phyloP scores from a whole-genome alignment of 2,329 filamentous ascomycete genomes.

The Byssochlamys sp. region DNA sequence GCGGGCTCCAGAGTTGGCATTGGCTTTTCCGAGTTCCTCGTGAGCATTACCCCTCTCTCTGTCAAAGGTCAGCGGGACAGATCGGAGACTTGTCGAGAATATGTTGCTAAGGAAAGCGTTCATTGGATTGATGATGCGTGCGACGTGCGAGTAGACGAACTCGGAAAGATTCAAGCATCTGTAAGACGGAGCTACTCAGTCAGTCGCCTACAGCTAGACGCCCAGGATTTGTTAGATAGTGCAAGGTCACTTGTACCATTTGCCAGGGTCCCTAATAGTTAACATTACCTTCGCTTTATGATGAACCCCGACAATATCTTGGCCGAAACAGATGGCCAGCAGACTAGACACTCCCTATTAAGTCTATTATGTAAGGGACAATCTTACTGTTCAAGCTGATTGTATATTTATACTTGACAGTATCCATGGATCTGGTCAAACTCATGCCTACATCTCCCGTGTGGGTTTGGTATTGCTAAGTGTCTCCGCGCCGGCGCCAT shows the following conservation, averaged over 20 bases:
- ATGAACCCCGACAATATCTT: constrained; percentile 26
- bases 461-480: too few species aligned
- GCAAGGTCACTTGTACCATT: too few species aligned
- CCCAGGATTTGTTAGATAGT: too few species aligned
- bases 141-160: not conserved
- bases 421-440: constrained; percentile 24
- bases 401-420: too few species aligned
- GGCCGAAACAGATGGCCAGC: constrained; percentile 23
- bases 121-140: not conserved
- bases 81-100: not conserved
- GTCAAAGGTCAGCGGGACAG: not conserved
- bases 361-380: too few species aligned
- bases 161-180: not conserved
- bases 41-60: constrained; percentile 10
- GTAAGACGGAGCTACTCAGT: not conserved
- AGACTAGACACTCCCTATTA: constrained; percentile 12
- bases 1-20: constrained; percentile 8
- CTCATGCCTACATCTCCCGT: constrained; percentile 3
- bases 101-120: not conserved
- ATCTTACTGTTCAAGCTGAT: too few species aligned
- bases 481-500: too few species aligned
- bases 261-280: too few species aligned
- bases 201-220: not conserved
- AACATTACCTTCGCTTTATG: constrained; percentile 19
- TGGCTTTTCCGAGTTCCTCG: constrained; percentile 15